These are phyloP conservation scores for Diatrype stigma DNA, from an alignment of 2,329 filamentous ascomycete species.

Conservation along the genomic window DNA sequence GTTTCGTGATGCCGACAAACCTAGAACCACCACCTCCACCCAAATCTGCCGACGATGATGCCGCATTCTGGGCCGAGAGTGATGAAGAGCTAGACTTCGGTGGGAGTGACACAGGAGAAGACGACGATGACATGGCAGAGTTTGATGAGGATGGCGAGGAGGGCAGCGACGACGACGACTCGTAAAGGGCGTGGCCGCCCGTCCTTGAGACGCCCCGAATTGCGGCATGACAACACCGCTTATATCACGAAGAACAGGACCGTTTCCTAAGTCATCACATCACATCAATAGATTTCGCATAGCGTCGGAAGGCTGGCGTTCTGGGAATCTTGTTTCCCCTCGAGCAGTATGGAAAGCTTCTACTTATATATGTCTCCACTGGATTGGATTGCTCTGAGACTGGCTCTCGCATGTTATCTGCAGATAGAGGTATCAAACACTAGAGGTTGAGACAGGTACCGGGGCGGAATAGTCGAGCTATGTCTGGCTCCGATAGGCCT, in stretches of 20 bases:
- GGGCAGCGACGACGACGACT: constrained; percentile 50
- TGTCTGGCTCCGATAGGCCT: neutral
- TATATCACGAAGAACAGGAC: neutral
- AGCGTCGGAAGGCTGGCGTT: constrained; percentile 27
- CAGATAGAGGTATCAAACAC: constrained; percentile 6
- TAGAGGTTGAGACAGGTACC: constrained; percentile 1
- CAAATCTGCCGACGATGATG: constrained; percentile 65
- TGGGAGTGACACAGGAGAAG: constrained; percentile 62
- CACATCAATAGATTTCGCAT: constrained; percentile 22
- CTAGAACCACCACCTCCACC: constrained; percentile 57
- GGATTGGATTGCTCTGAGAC: constrained; percentile 8
- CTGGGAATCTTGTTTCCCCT: constrained; percentile 12
- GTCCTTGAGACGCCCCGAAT: neutral
- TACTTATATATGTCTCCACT: constrained; percentile 5
- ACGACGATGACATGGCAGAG: constrained; percentile 57
- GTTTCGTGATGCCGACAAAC: constrained; percentile 77
- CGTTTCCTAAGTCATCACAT: constrained; percentile 12
- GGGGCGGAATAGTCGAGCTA: neutral
- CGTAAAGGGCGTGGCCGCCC: constrained; percentile 19
- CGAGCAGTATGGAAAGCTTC: constrained; percentile 2
- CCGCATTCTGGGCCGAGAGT: constrained; percentile 77
- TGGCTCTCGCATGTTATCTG: constrained; percentile 10
- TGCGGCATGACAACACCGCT: neutral
- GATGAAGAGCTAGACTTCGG: constrained; percentile 76
- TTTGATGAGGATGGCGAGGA: constrained; percentile 53